These are phyloP conservation scores for Sporothrix brasiliensis DNA, from an alignment of 2,329 filamentous ascomycete species.

Conservation along the genomic window DNA sequence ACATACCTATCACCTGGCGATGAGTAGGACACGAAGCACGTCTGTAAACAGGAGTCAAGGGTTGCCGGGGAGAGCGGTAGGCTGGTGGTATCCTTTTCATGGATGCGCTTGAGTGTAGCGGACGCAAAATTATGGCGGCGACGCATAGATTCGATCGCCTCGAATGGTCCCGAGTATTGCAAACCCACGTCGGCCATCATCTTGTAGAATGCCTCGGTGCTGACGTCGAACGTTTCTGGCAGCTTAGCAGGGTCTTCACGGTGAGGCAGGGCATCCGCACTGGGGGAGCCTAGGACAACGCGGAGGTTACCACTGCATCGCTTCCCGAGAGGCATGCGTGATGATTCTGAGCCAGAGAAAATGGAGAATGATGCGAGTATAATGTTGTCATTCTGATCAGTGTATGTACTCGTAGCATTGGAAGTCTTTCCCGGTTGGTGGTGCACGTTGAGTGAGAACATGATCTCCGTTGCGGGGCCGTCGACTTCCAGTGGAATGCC, in stretches of 20 bases:
- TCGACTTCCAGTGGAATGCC: slow-evolving; percentile 44
- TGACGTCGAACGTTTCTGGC: slow-evolving; percentile 44
- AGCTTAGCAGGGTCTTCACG: slow-evolving; percentile 30
- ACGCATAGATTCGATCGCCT: slow-evolving; percentile 42
- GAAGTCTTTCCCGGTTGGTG: slow-evolving; percentile 18
- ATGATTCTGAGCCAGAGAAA: slow-evolving; percentile 43
- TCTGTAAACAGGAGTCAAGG: slow-evolving; percentile 49
- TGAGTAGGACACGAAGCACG: slow-evolving; percentile 48
- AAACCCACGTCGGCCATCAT: slow-evolving; percentile 48
- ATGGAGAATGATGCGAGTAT: slow-evolving; percentile 45
- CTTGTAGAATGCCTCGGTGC: slow-evolving; percentile 45
- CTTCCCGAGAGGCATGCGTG: slow-evolving; percentile 43
- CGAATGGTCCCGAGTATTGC: slow-evolving; percentile 48
- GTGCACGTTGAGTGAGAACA: slow-evolving; percentile 44
- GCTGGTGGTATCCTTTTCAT: slow-evolving; percentile 45
- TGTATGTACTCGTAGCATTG: background rate
- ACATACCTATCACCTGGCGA: slow-evolving; percentile 47
- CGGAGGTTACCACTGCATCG: slow-evolving; percentile 44
- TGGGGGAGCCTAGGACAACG: slow-evolving; percentile 42
- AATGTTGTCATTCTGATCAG: background rate
- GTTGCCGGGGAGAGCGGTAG: slow-evolving; percentile 48
- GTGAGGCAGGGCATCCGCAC: slow-evolving; percentile 39
- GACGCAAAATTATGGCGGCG: slow-evolving; percentile 45
- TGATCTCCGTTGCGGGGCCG: slow-evolving; percentile 43
- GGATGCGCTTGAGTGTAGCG: slow-evolving; percentile 41